Base-by-base conservation (phyloP, 192 early-diverging fungal species). In the Podila clonocystis region DNA sequence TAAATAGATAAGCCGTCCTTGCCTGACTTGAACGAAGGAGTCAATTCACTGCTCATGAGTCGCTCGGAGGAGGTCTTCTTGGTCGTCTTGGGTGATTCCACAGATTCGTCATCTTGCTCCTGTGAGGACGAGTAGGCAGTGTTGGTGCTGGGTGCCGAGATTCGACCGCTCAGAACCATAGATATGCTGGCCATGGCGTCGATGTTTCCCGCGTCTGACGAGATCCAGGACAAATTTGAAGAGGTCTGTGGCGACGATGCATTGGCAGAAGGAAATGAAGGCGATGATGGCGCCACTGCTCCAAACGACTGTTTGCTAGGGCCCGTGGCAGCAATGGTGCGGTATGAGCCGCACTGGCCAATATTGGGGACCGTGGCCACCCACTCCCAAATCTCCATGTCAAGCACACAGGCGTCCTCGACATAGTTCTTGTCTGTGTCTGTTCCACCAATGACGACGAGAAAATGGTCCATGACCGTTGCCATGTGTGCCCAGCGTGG, bases 131-230 rank as follows among this genome's bases (percentile, higher is more conserved):
- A 69, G 26, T n/a, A 58, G 41, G 57, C 52, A n/a, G 38, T 24
- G 34, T 22, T 68, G 41, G 67, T 59, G 67, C 55, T 58, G 20
- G 67, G 67, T 2, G 58, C 67, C 13, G 67, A 69, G 45, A 69
- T 61, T 11, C 36, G 33, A 2, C 67, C 67, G 41, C 58, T 61
- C 19, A 69, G 58, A 1, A 69, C 67, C 57, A 59, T 69, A 7
- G 67, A 69, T 15, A 69, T 69, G 22, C 67, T 69, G 4, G 67
- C 67, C 67, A 69, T 69, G 38, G 67, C 58, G 41, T 69, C 67
- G 17, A 61, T 48, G 5, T 58, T 11, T 2, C 67, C 67, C 19
- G 58, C 30, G 15, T 69, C 67, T 9, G 34, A 41, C 26, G 63
- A 38, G 8, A 57, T 29, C 67, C 67, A 69, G 26, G 57, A 19